Conservation (phyloP, 345 rosid species). For the Toxicodendron radicans region DNA sequence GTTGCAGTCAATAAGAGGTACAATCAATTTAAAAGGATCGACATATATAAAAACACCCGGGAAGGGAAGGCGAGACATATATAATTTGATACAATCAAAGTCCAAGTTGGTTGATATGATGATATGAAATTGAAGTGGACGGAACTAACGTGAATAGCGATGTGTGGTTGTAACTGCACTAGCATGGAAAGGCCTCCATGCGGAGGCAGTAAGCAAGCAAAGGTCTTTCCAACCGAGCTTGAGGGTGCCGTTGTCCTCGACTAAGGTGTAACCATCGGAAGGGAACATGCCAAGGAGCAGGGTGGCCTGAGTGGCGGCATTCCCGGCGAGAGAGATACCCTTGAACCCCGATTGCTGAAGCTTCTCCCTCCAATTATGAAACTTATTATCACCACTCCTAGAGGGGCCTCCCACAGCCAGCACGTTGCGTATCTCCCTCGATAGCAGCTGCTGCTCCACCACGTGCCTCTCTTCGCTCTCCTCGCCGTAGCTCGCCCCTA, state of each 20-base stretch:
- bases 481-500: conserved; percentile 94
- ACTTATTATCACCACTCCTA: conserved; percentile 67
- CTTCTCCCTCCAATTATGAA: conserved; percentile 95
- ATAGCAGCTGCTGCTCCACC: conserved; percentile 92
- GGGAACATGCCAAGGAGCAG: conserved; percentile 93
- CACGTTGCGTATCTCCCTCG: conserved; percentile 84
- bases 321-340: conserved; percentile 80
- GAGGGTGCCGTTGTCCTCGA: conserved; percentile 87
- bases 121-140: not conserved
- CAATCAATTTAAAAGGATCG: too few species aligned
- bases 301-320: conserved; percentile 92
- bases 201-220: conserved; percentile 96
- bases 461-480: conserved; percentile 98
- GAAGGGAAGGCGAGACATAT: too few species aligned
- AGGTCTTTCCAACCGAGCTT: conserved; percentile 99
- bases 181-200: conserved; percentile 75
- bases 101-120: too few species aligned
- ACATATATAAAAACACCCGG: too few species aligned
- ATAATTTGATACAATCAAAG: too few species aligned
- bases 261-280: conserved; percentile 89
- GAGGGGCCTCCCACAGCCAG: conserved; percentile 88
- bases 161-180: conserved; percentile 13
- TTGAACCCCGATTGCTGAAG: conserved; percentile 82
- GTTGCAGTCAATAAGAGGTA: too few species aligned
- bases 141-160: conserved; percentile 28